Evolutionary conservation across 805 yeast genomes (phyloP).

Genomic region (Ogataea haglerorum): DNA sequence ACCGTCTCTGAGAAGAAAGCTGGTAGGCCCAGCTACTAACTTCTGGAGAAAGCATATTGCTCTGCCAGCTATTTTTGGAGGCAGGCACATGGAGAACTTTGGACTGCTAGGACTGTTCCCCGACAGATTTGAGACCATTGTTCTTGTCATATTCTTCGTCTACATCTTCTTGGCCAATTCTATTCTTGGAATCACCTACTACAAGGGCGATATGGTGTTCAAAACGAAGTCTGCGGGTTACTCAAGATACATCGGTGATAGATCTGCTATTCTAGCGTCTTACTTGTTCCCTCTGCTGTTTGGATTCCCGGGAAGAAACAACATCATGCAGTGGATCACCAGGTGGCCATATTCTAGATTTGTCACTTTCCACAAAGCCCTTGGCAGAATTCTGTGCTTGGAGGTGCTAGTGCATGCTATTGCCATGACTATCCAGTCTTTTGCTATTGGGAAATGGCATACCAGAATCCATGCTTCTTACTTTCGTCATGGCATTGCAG

Average conservation of each 20-base stretch:
- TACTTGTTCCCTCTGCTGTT: constrained; percentile 49
- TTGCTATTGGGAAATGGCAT: constrained; percentile 18
- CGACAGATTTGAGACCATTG: constrained; percentile 47
- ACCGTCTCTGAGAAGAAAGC: constrained; percentile 34
- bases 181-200: constrained; percentile 24
- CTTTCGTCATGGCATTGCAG: constrained; percentile 34
- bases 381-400: constrained; percentile 43
- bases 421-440: constrained; percentile 28
- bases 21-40: constrained; percentile 30
- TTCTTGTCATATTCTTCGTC: constrained; percentile 38
- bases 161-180: constrained; percentile 19
- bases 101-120: constrained; percentile 40
- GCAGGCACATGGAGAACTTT: constrained; percentile 21
- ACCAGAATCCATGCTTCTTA: constrained; percentile 29
- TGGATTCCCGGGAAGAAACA: constrained; percentile 62
- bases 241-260: constrained; percentile 42
- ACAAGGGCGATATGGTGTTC: constrained; percentile 24
- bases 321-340: constrained; percentile 55
- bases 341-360: constrained; percentile 57
- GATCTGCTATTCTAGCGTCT: constrained; percentile 51
- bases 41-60: constrained; percentile 26
- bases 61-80: constrained; percentile 23
- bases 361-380: constrained; percentile 55
- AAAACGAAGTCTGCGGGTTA: constrained; percentile 18
- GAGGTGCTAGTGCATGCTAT: constrained; percentile 44